phyloP scores from a whole-genome alignment of 306 rosid genomes.

The Acacia acuminata region DNA sequence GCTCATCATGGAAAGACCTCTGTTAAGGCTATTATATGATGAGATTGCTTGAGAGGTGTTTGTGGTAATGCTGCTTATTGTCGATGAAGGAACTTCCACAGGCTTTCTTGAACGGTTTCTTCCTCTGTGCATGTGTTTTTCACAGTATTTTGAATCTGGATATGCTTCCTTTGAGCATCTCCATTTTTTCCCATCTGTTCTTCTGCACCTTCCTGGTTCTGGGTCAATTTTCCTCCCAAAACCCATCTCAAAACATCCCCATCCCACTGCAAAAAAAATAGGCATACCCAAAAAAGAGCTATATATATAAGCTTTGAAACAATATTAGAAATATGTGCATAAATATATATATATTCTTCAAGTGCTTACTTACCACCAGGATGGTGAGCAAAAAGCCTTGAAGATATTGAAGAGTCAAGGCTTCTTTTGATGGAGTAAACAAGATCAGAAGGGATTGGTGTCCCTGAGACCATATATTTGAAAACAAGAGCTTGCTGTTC shows the following conservation, averaged over 20 bases:
- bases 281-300: background rate
- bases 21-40: constrained; percentile 31
- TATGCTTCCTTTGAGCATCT: constrained; percentile 98
- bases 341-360: background rate
- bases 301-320: background rate
- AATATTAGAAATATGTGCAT: background rate
- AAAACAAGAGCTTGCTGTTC: constrained; percentile 96
- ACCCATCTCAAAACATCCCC: constrained; percentile 97
- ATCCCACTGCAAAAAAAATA: constrained; percentile 61
- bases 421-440: constrained; percentile 82
- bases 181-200: constrained; percentile 99
- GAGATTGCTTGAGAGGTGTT: constrained; percentile 39
- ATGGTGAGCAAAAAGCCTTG: constrained; percentile 82
- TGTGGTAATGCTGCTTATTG: constrained; percentile 26
- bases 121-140: constrained; percentile 99
- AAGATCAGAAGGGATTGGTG: constrained; percentile 88
- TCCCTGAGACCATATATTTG: constrained; percentile 90
- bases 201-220: constrained; percentile 99
- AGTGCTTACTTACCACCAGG: constrained; percentile 54
- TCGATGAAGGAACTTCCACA: constrained; percentile 83
- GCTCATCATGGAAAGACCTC: background rate
- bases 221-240: constrained; percentile 95
- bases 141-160: constrained; percentile 98
- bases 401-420: constrained; percentile 66
- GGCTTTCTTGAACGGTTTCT: constrained; percentile 99